Evolutionary conservation across 768 basidiomycete species (phyloP).

Genomic region (Leccinellum albellum): DNA sequence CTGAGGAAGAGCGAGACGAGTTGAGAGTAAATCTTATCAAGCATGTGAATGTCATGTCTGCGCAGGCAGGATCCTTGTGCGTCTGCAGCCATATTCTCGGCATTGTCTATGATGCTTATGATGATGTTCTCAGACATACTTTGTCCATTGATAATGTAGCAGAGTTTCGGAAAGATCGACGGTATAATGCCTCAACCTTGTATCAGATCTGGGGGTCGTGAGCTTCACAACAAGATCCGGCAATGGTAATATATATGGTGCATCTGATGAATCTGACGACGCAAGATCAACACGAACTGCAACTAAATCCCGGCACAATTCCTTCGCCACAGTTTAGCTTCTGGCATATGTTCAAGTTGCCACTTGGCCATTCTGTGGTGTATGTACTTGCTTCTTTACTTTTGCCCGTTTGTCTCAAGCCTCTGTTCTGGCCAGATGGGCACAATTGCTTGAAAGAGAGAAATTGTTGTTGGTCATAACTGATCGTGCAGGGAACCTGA

Average conservation of each 20-base stretch:
- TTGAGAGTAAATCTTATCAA: constrained; percentile 19
- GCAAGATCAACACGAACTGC: constrained; percentile 27
- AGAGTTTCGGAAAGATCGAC: background rate
- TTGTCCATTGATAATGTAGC: background rate
- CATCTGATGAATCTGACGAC: constrained; percentile 27
- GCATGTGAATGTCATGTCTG: constrained; percentile 16
- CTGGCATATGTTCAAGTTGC: constrained; percentile 15
- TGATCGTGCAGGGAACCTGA: constrained; percentile 32
- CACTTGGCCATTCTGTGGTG: constrained; percentile 19
- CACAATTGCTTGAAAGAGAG: constrained; percentile 40
- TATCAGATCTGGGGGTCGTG: constrained; percentile 6
- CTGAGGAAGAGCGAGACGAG: constrained; percentile 4
- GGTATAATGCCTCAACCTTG: background rate
- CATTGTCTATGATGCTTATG: background rate
- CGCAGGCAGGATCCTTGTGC: constrained; percentile 2
- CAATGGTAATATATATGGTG: constrained; percentile 16
- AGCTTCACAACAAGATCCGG: constrained; percentile 15
- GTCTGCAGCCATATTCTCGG: background rate
- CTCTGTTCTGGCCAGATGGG: constrained; percentile 21
- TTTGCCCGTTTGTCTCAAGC: background rate
- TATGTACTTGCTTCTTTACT: background rate
- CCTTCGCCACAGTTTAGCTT: constrained; percentile 24
- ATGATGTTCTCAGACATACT: constrained; percentile 7
- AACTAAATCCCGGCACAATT: constrained; percentile 18
- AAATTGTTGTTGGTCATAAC: constrained; percentile 41